phyloP scores from a whole-genome alignment of 331 rosid genomes.

The Malus hybrid region DNA sequence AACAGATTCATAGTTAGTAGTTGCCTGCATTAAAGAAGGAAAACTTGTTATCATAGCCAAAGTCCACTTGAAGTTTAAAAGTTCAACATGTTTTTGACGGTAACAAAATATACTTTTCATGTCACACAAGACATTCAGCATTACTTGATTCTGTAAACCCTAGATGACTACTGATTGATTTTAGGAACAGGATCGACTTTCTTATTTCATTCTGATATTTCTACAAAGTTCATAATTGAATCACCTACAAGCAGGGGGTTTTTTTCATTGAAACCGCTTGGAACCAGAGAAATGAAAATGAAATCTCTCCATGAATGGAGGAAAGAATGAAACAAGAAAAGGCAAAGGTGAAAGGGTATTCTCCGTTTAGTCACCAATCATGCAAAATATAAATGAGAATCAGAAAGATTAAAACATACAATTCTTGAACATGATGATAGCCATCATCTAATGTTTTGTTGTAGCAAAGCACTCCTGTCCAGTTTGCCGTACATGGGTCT shows the following conservation, averaged over 20 bases:
- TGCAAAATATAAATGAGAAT: slow-evolving; percentile 13
- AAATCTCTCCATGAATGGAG: background rate
- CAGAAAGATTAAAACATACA: slow-evolving; percentile 44
- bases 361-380: background rate
- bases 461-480: slow-evolving; percentile 83
- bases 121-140: background rate
- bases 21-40: slow-evolving; percentile 53
- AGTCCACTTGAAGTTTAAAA: slow-evolving; percentile 8
- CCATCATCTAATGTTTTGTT: slow-evolving; percentile 43
- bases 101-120: background rate
- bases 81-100: background rate
- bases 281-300: background rate
- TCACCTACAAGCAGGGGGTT: background rate
- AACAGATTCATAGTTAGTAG: slow-evolving; percentile 46
- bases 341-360: background rate
- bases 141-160: background rate
- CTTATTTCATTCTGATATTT: background rate
- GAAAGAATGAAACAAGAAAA: background rate
- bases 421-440: slow-evolving; percentile 61
- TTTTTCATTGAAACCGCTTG: background rate
- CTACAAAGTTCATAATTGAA: background rate
- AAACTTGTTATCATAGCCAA: slow-evolving; percentile 2
- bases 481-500: slow-evolving; percentile 68
- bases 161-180: background rate
- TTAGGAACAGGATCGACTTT: background rate